Conservation (phyloP, 2,329 filamentous ascomycete species). For the Amylocarpus encephaloides region DNA sequence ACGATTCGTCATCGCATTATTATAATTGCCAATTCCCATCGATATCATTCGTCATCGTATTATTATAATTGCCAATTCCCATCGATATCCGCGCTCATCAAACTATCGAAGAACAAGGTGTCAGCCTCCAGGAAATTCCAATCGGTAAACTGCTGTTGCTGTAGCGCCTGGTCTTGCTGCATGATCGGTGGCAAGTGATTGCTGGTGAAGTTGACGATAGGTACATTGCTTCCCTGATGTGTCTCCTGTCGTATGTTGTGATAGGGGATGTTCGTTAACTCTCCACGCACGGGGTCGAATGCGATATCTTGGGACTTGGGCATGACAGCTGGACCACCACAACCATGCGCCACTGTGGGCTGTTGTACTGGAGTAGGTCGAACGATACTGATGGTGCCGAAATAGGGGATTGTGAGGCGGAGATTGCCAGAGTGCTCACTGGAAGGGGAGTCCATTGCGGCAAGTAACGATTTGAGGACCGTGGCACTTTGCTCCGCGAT, state of each 20-base stretch:
- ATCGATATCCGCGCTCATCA: constrained; percentile 29
- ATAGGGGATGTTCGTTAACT: constrained; percentile 3
- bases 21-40: constrained; percentile 26
- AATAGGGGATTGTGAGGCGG: constrained; percentile 30
- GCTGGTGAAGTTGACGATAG: constrained; percentile 23
- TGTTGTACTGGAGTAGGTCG: constrained; percentile 10
- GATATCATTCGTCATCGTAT: too few species aligned
- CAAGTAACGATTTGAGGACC: constrained; percentile 26
- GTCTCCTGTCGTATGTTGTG: neutral
- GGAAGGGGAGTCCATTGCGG: constrained; percentile 17
- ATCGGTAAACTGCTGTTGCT: constrained; percentile 1
- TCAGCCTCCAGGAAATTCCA: constrained; percentile 23
- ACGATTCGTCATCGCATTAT: too few species aligned
- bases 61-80: constrained; percentile 22
- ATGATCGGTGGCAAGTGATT: constrained; percentile 15
- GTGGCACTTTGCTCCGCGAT: constrained; percentile 26
- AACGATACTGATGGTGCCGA: constrained; percentile 28
- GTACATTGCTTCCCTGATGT: constrained; percentile 3
- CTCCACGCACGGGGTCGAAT: neutral
- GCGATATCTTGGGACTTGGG: neutral
- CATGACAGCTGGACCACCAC: neutral
- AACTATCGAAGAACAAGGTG: constrained; percentile 28
- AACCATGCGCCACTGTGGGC: neutral
- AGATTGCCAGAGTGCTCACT: constrained; percentile 19
- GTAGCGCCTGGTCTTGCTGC: constrained; percentile 13